Conservation (phyloP, 768 basidiomycete genomes). For the Boletus rufocinnamomeus region DNA sequence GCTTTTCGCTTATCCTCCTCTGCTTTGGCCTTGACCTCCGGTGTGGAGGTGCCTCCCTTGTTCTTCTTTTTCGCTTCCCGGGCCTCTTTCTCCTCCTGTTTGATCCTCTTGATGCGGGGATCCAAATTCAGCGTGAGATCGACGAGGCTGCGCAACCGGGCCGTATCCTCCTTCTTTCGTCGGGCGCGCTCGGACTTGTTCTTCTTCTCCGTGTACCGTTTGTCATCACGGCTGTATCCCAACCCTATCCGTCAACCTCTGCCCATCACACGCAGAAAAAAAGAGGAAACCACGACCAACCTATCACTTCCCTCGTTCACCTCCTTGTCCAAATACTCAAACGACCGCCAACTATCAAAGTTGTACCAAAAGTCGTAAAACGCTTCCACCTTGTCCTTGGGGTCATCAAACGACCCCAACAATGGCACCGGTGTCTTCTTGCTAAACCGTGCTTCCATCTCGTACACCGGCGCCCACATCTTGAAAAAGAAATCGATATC, state of each 20-base stretch:
- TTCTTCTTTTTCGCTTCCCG: conserved; percentile 87
- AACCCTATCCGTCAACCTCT: conserved; percentile 14
- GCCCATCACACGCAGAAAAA: not conserved
- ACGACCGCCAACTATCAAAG: conserved; percentile 97
- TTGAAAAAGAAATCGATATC: conserved; percentile 68
- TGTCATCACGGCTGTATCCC: conserved; percentile 84
- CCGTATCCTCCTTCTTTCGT: conserved; percentile 96
- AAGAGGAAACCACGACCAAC: conserved; percentile 44
- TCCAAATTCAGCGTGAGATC: conserved; percentile 83
- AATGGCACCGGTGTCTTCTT: conserved; percentile 78
- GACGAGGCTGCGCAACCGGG: conserved; percentile 82
- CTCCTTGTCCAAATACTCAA: conserved; percentile 98
- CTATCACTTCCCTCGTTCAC: conserved; percentile 96
- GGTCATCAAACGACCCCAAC: conserved; percentile 68
- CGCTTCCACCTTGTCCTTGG: conserved; percentile 81
- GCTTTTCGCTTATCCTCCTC: conserved; percentile 63
- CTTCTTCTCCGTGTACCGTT: conserved; percentile 99
- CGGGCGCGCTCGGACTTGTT: conserved; percentile 97
- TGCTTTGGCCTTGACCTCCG: conserved; percentile 52
- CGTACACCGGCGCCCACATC: conserved; percentile 78
- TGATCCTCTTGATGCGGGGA: conserved; percentile 96
- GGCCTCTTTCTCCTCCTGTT: conserved; percentile 93
- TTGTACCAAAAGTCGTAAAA: conserved; percentile 99
- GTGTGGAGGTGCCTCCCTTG: conserved; percentile 42
- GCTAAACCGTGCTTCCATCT: conserved; percentile 92